Evolutionary conservation across 1,139 yeast species (phyloP).

Genomic region (Pichiaceae sp.): DNA sequence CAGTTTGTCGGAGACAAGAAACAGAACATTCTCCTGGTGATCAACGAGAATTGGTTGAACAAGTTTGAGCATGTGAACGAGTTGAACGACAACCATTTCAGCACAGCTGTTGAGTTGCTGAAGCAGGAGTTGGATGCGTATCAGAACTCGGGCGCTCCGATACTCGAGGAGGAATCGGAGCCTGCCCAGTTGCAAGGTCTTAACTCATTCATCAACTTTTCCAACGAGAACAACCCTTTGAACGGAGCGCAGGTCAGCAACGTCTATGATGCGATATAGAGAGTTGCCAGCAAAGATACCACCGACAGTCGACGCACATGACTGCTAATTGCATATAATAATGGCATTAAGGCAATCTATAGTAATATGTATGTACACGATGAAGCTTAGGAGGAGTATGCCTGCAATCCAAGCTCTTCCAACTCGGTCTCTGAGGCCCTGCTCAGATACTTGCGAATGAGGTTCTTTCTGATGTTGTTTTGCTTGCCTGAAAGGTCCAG

Average conservation of each 20-base stretch:
- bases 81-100: constrained; percentile 42
- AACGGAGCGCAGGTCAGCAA: constrained; percentile 20
- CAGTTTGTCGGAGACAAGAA: constrained; percentile 34
- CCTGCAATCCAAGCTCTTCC: constrained; percentile 15
- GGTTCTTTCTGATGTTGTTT: constrained; percentile 42
- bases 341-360: too few relatives aligned
- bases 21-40: constrained; percentile 30
- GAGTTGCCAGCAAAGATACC: too few relatives aligned
- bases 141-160: constrained; percentile 11
- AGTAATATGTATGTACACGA: background rate
- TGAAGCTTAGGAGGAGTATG: background rate
- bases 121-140: constrained; percentile 28
- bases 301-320: background rate
- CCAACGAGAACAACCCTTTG: constrained; percentile 23
- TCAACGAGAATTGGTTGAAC: constrained; percentile 44
- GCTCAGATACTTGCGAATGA: constrained; percentile 40
- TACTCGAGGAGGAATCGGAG: constrained; percentile 6
- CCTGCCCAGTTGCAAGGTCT: constrained; percentile 16
- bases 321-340: too few relatives aligned
- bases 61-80: constrained; percentile 56
- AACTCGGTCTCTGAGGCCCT: constrained; percentile 18
- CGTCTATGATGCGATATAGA: constrained; percentile 15
- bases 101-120: constrained; percentile 38
- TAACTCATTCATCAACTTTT: constrained; percentile 22
- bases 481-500: constrained; percentile 25